Percentiles rank a stretch among this genome's conserved stretches.
phyloP scores from a whole-genome alignment of 768 basidiomycete species.

The Gloeophyllum trabeum region DNA sequence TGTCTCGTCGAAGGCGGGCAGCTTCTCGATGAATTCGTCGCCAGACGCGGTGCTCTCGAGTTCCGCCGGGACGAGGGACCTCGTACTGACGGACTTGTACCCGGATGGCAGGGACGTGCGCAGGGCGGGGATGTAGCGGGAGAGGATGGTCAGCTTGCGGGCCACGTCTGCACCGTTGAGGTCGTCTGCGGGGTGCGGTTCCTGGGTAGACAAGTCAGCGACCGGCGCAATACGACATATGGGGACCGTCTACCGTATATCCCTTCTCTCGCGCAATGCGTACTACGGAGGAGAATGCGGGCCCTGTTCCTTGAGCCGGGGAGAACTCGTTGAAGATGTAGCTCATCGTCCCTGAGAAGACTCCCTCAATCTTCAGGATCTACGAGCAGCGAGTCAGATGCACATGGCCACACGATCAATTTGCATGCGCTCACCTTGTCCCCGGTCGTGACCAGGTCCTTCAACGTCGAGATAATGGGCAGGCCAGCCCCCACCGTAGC shows the following conservation, averaged over 20 bases:
- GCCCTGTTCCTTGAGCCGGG: slow-evolving; percentile 53
- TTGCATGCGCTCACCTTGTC: slow-evolving; percentile 54
- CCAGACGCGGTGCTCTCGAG: slow-evolving; percentile 61
- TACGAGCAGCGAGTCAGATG: slow-evolving; percentile 13
- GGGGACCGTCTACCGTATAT: slow-evolving; percentile 59
- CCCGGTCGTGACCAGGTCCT: slow-evolving; percentile 85
- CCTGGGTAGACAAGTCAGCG: slow-evolving; percentile 43
- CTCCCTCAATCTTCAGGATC: slow-evolving; percentile 91
- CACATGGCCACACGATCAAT: not conserved
- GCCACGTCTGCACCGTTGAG: slow-evolving; percentile 96
- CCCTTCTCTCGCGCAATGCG: slow-evolving; percentile 82
- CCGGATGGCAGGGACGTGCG: slow-evolving; percentile 57
- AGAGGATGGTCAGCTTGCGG: slow-evolving; percentile 91
- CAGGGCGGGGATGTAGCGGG: slow-evolving; percentile 55
- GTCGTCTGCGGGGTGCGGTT: slow-evolving; percentile 96
- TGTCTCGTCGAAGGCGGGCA: slow-evolving; percentile 75
- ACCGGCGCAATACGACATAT: not conserved
- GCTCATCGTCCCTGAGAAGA: slow-evolving; percentile 94
- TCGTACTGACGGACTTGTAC: slow-evolving; percentile 69
- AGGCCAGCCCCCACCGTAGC: slow-evolving; percentile 93
- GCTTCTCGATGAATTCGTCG: slow-evolving; percentile 69
- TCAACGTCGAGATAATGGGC: slow-evolving; percentile 84
- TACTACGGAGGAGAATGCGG: slow-evolving; percentile 84
- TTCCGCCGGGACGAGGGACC: slow-evolving; percentile 74
- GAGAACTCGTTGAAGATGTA: slow-evolving; percentile 99